Conservation (phyloP, 2,329 filamentous ascomycete genomes). For the Pseudogymnoascus pannorum region DNA sequence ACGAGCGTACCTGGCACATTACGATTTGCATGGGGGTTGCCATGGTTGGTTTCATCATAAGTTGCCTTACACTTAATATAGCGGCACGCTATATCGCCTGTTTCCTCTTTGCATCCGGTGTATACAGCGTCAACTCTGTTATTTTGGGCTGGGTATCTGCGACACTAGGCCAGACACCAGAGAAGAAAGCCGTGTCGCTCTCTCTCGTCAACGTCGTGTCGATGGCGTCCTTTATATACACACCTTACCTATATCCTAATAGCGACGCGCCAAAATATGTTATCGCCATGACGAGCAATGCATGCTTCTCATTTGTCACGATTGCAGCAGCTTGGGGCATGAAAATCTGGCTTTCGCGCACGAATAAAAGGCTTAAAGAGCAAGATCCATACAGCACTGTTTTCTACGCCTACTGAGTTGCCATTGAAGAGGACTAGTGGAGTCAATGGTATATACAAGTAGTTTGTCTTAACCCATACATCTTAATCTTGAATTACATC, state of each 20-base stretch:
- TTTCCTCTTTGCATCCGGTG: constrained; percentile 16
- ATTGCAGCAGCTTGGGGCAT: constrained; percentile 28
- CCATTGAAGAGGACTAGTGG: background rate
- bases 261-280: constrained; percentile 28
- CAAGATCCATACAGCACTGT: background rate
- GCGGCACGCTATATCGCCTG: constrained; percentile 15
- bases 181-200: constrained; percentile 31
- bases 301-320: constrained; percentile 24
- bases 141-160: constrained; percentile 17
- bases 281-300: constrained; percentile 24
- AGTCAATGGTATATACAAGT: background rate
- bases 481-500: background rate
- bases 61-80: constrained; percentile 26
- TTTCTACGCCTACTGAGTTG: background rate
- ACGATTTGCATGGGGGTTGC: constrained; percentile 31
- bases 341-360: constrained; percentile 26
- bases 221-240: constrained; percentile 32
- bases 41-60: constrained; percentile 28
- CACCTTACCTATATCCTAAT: constrained; percentile 32
- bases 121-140: constrained; percentile 16
- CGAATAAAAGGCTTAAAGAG: constrained; percentile 23
- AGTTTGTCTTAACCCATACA: background rate
- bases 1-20: constrained; percentile 33
- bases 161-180: constrained; percentile 31
- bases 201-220: constrained; percentile 32